phyloP scores from a whole-genome alignment of 306 rosid genomes.

The Pachyrhizus erosus region DNA sequence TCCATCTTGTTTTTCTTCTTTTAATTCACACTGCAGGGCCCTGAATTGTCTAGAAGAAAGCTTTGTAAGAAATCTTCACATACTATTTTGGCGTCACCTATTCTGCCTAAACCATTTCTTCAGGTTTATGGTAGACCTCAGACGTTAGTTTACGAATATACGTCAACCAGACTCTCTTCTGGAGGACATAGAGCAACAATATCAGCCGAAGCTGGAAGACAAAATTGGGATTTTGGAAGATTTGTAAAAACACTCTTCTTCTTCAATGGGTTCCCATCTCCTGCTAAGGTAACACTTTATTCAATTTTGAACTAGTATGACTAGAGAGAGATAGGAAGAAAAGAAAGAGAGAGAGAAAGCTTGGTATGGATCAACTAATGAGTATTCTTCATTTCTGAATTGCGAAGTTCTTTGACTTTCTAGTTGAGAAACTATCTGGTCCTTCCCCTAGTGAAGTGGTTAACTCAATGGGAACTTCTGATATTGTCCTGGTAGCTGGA shows the following conservation, averaged over 20 bases:
- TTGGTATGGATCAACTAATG: slow-evolving; percentile 55
- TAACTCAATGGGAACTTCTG: slow-evolving; percentile 73
- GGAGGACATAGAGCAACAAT: slow-evolving; percentile 51
- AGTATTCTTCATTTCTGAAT: slow-evolving; percentile 52
- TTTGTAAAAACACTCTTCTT: slow-evolving; percentile 76
- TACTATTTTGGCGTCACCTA: slow-evolving; percentile 47
- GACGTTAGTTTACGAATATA: slow-evolving; percentile 46
- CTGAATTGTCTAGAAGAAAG: slow-evolving; percentile 56
- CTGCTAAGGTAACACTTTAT: slow-evolving; percentile 68
- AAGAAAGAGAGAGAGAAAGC: background rate
- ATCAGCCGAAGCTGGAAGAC: slow-evolving; percentile 66
- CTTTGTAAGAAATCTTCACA: slow-evolving; percentile 43
- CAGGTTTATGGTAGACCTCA: slow-evolving; percentile 56
- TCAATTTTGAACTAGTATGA: slow-evolving; percentile 16
- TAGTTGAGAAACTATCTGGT: slow-evolving; percentile 68
- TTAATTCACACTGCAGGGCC: slow-evolving; percentile 61
- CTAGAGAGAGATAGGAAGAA: background rate
- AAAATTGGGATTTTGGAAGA: slow-evolving; percentile 86
- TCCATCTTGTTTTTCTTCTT: slow-evolving; percentile 14
- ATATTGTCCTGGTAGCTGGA: slow-evolving; percentile 86
- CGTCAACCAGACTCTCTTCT: slow-evolving; percentile 46
- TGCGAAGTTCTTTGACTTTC: slow-evolving; percentile 81
- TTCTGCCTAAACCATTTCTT: slow-evolving; percentile 79
- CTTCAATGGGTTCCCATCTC: slow-evolving; percentile 87
- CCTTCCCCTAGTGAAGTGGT: slow-evolving; percentile 64